phyloP scores from a whole-genome alignment of 2,329 filamentous ascomycete genomes.

The Colletotrichum sp. region DNA sequence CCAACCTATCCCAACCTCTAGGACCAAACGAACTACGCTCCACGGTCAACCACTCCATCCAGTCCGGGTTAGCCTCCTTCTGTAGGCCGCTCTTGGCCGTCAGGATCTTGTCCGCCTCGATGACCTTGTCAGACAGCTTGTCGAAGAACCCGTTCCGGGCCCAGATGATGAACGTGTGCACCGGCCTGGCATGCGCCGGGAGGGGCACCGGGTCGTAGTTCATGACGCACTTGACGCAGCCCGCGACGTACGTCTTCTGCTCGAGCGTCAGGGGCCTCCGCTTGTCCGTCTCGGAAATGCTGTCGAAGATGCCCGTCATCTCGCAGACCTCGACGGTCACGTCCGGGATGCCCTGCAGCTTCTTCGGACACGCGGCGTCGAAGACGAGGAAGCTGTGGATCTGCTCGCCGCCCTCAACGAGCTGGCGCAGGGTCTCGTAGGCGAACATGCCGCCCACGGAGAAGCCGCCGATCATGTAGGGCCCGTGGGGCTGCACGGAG shows the following conservation, averaged over 20 bases:
- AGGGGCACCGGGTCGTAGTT: background rate
- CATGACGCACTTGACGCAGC: background rate
- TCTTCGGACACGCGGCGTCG: background rate
- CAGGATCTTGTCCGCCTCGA: background rate
- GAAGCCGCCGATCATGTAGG: background rate
- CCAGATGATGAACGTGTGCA: background rate
- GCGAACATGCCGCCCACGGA: background rate
- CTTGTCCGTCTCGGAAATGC: background rate
- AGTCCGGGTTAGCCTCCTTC: background rate
- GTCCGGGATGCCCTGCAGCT: background rate
- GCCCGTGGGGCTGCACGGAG: background rate
- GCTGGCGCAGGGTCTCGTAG: background rate
- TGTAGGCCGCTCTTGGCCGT: background rate
- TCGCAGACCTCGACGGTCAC: background rate
- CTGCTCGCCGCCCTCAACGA: background rate
- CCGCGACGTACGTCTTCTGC: background rate
- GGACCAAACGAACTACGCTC: background rate
- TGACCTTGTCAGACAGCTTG: background rate
- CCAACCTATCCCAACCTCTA: background rate
- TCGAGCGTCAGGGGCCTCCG: background rate
- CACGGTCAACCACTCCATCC: background rate
- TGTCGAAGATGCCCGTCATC: background rate
- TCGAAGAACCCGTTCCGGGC: background rate
- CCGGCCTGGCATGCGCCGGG: background rate
- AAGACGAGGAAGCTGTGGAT: background rate